Evolutionary conservation across 768 basidiomycete genomes (phyloP).

Genomic region (Clitopilus hobsonii): DNA sequence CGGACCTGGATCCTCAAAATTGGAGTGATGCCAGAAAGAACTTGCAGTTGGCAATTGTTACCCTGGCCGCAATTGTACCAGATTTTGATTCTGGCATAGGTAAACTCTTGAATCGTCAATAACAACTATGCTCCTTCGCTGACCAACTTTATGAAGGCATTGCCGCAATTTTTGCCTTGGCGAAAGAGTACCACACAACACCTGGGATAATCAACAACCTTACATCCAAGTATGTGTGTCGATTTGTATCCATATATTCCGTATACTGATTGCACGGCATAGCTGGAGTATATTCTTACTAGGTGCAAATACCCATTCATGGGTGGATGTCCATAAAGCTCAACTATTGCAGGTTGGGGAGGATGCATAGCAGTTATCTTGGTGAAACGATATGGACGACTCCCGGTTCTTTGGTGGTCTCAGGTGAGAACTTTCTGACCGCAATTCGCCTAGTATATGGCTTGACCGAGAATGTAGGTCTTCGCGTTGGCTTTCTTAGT

Average conservation of each 20-base stretch:
- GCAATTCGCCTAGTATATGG: background rate
- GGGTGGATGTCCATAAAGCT: background rate
- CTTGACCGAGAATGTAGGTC: conserved; percentile 22
- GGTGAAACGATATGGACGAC: conserved; percentile 50
- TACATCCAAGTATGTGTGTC: conserved; percentile 36
- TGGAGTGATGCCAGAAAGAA: conserved; percentile 47
- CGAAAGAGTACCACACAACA: conserved; percentile 45
- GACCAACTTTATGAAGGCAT: conserved; percentile 31
- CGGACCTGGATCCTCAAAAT: conserved; percentile 28
- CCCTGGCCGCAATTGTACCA: conserved; percentile 54
- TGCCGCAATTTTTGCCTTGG: conserved; percentile 53
- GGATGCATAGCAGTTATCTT: conserved; percentile 46
- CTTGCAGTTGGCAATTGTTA: conserved; percentile 46
- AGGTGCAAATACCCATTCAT: conserved; percentile 21
- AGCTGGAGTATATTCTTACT: conserved; percentile 58
- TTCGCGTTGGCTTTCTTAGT: conserved; percentile 46
- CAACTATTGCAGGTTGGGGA: conserved; percentile 30
- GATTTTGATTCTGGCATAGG: conserved; percentile 59
- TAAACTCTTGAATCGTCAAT: conserved; percentile 5
- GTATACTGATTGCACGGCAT: background rate
- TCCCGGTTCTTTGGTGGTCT: conserved; percentile 58
- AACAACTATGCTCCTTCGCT: background rate
- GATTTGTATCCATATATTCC: too few relatives aligned
- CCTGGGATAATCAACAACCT: conserved; percentile 50
- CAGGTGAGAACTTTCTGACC: conserved; percentile 22